Percentiles rank a stretch among this genome's conserved stretches.
phyloP scores from a whole-genome alignment of 768 basidiomycete genomes.

The Amanita rimosa region DNA sequence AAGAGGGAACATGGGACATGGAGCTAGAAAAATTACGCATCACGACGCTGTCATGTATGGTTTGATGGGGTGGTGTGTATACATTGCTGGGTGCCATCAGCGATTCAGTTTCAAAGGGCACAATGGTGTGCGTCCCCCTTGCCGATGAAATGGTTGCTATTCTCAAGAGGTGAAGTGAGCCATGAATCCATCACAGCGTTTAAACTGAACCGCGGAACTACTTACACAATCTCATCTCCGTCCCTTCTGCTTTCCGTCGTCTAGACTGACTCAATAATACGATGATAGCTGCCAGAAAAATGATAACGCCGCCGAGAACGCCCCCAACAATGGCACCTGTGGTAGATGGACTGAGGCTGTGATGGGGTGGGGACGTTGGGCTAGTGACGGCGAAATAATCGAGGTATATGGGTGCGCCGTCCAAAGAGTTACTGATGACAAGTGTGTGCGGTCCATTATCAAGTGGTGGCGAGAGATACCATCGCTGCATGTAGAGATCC shows the following conservation, averaged over 20 bases:
- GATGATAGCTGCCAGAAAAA: background rate
- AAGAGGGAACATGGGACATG: background rate
- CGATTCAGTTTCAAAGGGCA: background rate
- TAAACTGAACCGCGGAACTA: background rate
- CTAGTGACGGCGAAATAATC: constrained; percentile 1
- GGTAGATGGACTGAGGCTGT: background rate
- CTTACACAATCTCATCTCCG: background rate
- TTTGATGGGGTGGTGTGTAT: background rate
- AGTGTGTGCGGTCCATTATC: background rate
- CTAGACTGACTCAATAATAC: background rate
- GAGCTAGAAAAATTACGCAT: background rate
- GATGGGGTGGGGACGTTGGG: background rate
- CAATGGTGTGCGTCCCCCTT: background rate
- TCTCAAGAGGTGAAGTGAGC: no score
- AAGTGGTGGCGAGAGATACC: background rate
- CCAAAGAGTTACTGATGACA: background rate
- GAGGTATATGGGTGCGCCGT: background rate
- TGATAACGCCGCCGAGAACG: background rate
- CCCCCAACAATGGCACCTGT: constrained; percentile 1
- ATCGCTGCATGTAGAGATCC: background rate
- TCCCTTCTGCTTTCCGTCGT: background rate
- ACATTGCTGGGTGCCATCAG: background rate
- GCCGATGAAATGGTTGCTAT: background rate
- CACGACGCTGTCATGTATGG: background rate
- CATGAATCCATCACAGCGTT: background rate